Evolutionary conservation across 2,329 filamentous ascomycete genomes (phyloP).

Genomic region (Aspergillus fijiensis): DNA sequence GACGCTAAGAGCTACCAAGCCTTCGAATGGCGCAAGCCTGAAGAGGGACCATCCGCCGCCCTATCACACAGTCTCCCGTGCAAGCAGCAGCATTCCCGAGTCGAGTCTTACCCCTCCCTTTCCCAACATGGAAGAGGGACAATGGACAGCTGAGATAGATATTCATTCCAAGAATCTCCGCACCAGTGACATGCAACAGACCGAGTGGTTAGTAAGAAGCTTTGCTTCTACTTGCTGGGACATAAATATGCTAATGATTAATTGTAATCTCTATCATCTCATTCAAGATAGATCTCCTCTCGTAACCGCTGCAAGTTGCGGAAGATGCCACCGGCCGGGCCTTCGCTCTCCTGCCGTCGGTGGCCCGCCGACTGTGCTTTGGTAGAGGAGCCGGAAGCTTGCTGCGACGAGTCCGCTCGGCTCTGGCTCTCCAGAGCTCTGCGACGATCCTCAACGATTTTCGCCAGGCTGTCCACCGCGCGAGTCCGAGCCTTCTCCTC

Average conservation of each 20-base stretch:
- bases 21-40: background rate
- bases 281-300: slow-evolving; percentile 56
- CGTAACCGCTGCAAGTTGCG: slow-evolving; percentile 54
- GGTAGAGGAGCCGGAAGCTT: slow-evolving; percentile 1
- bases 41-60: background rate
- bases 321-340: slow-evolving; percentile 52
- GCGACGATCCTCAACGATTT: slow-evolving; percentile 74
- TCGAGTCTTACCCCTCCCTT: background rate
- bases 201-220: background rate
- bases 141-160: background rate
- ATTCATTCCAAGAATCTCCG: background rate
- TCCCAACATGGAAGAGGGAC: background rate
- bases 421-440: slow-evolving; percentile 46
- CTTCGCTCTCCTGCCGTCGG: slow-evolving; percentile 33
- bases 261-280: slow-evolving; percentile 10
- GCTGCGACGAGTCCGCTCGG: slow-evolving; percentile 31
- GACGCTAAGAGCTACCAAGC: background rate
- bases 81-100: background rate
- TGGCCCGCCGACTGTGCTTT: slow-evolving; percentile 14
- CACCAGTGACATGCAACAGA: background rate
- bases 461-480: slow-evolving; percentile 79
- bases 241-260: background rate
- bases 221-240: background rate
- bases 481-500: slow-evolving; percentile 82
- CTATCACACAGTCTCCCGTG: slow-evolving; percentile 4